Evolutionary conservation across 495 filamentous ascomycete genomes (phyloP).

Genomic region (Oidiodendron maius): DNA sequence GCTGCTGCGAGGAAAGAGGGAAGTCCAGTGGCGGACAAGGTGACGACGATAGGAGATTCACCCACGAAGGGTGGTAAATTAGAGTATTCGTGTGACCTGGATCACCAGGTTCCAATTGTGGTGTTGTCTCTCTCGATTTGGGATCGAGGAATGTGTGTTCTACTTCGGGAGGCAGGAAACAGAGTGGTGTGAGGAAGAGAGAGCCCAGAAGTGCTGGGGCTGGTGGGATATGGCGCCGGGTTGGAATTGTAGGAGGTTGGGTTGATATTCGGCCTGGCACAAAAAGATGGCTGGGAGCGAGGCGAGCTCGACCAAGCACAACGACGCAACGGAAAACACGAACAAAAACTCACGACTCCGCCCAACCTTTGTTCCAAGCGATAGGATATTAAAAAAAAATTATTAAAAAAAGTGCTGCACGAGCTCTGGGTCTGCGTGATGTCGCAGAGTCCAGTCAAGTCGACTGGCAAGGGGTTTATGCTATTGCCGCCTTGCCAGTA

Average conservation of each 20-base stretch:
- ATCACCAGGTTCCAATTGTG: not conserved
- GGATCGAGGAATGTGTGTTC: not conserved
- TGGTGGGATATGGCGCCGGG: not conserved
- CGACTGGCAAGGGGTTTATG: not conserved
- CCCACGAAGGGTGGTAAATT: conserved; percentile 6
- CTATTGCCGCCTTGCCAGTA: not conserved
- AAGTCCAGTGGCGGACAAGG: conserved; percentile 14
- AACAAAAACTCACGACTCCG: not conserved
- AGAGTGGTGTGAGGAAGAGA: not conserved
- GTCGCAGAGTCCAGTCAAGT: not conserved
- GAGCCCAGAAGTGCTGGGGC: not conserved
- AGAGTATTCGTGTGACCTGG: not conserved
- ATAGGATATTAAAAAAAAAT: not conserved
- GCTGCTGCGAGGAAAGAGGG: conserved; percentile 11
- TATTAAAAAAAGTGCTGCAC: not conserved
- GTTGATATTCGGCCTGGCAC: not conserved
- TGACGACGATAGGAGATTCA: conserved; percentile 10
- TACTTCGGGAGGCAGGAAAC: not conserved
- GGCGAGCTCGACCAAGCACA: not conserved
- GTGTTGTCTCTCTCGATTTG: not conserved
- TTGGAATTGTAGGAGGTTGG: not conserved
- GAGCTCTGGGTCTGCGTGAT: not conserved
- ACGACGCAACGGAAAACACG: not conserved
- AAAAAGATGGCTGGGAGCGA: not conserved
- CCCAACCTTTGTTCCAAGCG: no score